Evolutionary conservation across 768 basidiomycete species (phyloP).

Genomic region (Kwoniella dendrophila): DNA sequence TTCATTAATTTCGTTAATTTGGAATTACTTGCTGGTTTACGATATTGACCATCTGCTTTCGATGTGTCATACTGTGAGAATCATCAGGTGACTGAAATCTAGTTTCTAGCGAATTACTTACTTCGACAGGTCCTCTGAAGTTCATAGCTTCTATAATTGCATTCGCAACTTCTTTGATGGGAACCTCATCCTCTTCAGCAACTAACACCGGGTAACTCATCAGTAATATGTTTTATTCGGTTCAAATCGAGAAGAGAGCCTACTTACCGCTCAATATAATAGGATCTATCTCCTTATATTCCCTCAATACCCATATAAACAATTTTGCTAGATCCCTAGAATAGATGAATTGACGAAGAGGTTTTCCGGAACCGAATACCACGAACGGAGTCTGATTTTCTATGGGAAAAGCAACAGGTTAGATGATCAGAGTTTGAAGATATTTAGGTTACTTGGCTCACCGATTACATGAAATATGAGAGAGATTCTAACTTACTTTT

Average conservation of each 20-base stretch:
- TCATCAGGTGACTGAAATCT: no score
- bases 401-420: constrained; percentile 40
- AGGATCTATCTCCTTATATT: constrained; percentile 90
- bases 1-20: constrained; percentile 72
- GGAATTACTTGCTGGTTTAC: constrained; percentile 92
- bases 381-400: constrained; percentile 82
- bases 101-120: no score
- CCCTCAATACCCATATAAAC: constrained; percentile 73
- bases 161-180: constrained; percentile 85
- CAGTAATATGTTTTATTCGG: neutral
- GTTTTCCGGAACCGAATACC: constrained; percentile 86
- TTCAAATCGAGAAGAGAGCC: neutral
- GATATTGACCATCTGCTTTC: constrained; percentile 88
- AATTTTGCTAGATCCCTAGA: constrained; percentile 93
- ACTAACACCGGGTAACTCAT: constrained; percentile 59
- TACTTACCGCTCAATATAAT: constrained; percentile 79
- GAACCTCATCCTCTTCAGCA: constrained; percentile 90
- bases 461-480: no score
- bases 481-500: constrained; percentile 64
- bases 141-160: constrained; percentile 83
- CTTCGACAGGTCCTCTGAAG: constrained; percentile 75
- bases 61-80: constrained; percentile 74
- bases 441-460: no score
- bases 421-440: no score
- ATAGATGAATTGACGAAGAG: constrained; percentile 96